These are phyloP conservation scores for Hypsizygus ulmarius DNA, from an alignment of 1,284 basidiomycete species.

Conservation along the genomic window DNA sequence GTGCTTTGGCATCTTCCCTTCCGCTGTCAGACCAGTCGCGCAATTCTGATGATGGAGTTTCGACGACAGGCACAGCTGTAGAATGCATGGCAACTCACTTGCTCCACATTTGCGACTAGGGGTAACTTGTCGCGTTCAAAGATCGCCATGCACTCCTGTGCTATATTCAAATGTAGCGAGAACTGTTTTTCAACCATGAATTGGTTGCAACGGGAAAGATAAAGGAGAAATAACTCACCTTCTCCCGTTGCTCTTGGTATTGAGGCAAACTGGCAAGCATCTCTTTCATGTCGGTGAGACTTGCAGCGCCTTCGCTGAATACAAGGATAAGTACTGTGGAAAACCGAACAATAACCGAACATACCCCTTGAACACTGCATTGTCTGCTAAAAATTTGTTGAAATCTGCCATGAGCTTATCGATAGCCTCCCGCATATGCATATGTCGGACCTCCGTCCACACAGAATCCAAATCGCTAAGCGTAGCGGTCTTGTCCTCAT, in stretches of 20 bases:
- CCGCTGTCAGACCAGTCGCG: constrained; percentile 84
- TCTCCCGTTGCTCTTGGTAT: constrained; percentile 94
- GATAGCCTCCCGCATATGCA: constrained; percentile 98
- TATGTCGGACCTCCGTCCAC: constrained; percentile 91
- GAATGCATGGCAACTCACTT: constrained; percentile 48
- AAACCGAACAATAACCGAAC: constrained; percentile 25
- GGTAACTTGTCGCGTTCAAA: constrained; percentile 90
- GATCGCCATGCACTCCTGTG: constrained; percentile 93
- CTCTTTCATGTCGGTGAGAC: constrained; percentile 97
- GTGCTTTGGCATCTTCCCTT: constrained; percentile 88
- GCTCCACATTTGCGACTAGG: constrained; percentile 89
- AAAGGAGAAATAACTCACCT: constrained; percentile 47
- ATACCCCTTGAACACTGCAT: constrained; percentile 86
- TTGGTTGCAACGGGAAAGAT: neutral
- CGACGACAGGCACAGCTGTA: neutral
- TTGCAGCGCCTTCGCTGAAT: constrained; percentile 74
- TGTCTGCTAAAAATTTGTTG: constrained; percentile 89
- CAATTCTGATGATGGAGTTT: constrained; percentile 59
- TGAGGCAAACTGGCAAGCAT: constrained; percentile 96
- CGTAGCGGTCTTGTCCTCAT: constrained; percentile 84
- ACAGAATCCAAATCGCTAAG: constrained; percentile 86
- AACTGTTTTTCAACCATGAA: constrained; percentile 52
- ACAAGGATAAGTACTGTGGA: constrained; percentile 5
- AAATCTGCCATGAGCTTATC: constrained; percentile 96
- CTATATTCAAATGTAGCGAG: constrained; percentile 95